Evolutionary conservation across 169 alveolate species (phyloP).

Genomic region (Eimeria praecox): DNA sequence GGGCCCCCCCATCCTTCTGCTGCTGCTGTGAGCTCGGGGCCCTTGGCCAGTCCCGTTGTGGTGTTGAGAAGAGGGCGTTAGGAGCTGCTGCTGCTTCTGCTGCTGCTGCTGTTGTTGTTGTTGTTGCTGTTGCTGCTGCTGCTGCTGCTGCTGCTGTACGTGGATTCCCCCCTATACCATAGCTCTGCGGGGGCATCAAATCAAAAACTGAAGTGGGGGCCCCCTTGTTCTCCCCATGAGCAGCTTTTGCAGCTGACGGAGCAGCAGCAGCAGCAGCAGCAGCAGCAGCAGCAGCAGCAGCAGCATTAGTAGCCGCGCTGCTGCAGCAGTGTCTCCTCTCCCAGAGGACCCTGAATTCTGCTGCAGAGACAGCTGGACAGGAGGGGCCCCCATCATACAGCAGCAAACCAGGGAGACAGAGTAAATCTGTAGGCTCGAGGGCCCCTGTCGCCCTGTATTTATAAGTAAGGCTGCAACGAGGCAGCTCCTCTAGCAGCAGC

Average conservation of each 20-base stretch:
- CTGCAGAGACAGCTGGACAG: slow-evolving; percentile 55
- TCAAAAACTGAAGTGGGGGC: slow-evolving; percentile 29
- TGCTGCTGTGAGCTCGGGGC: not conserved
- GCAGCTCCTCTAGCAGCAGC: slow-evolving; percentile 64
- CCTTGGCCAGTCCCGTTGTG: not conserved
- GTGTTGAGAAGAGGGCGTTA: slow-evolving; percentile 7
- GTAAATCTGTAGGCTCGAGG: slow-evolving; percentile 45
- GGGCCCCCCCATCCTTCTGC: slow-evolving; percentile 13
- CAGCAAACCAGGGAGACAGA: slow-evolving; percentile 39
- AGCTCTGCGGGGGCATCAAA: not conserved
- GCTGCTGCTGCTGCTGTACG: slow-evolving; percentile 38
- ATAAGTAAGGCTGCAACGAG: slow-evolving; percentile 46
- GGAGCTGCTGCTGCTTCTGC: slow-evolving; percentile 7
- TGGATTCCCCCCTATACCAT: not conserved
- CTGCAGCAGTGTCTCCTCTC: slow-evolving; percentile 65
- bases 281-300: not conserved
- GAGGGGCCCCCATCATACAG: slow-evolving; percentile 77
- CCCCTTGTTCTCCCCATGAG: slow-evolving; percentile 35
- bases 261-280: not conserved
- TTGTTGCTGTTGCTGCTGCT: slow-evolving; percentile 23
- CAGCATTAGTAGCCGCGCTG: not conserved
- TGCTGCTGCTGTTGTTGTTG: slow-evolving; percentile 49
- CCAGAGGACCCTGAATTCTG: slow-evolving; percentile 75
- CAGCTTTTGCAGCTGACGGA: not conserved
- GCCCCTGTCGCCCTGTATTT: slow-evolving; percentile 28